These are phyloP conservation scores for Penicillium angulare DNA, from an alignment of 495 filamentous ascomycete species.

Conservation along the genomic window DNA sequence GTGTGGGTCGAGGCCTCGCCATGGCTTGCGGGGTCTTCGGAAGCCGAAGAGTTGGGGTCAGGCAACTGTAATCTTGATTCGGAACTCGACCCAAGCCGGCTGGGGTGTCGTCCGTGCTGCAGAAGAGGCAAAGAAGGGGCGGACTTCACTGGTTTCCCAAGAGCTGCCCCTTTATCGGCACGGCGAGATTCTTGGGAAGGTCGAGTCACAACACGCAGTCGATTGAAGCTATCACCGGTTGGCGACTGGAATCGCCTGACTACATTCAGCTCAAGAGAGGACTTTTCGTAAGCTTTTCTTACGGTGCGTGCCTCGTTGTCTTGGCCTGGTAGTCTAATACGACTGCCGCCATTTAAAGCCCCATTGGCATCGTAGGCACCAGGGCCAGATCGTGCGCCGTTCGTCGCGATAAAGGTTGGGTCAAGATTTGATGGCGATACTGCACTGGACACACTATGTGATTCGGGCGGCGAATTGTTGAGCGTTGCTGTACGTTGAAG, in stretches of 20 bases:
- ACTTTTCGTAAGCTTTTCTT: slow-evolving; percentile 47
- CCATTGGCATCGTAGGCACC: slow-evolving; percentile 34
- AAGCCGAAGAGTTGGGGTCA: slow-evolving; percentile 25
- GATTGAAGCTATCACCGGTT: slow-evolving; percentile 41
- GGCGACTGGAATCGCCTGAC: slow-evolving; percentile 47
- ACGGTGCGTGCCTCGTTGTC: slow-evolving; percentile 43
- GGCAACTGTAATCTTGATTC: slow-evolving; percentile 24
- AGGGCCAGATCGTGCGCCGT: slow-evolving; percentile 23
- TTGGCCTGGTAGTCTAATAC: slow-evolving; percentile 29
- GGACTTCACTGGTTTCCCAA: slow-evolving; percentile 40
- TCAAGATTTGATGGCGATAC: slow-evolving; percentile 36
- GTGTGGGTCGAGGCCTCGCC: slow-evolving; percentile 29
- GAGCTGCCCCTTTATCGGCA: slow-evolving; percentile 18
- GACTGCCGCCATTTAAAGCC: slow-evolving; percentile 32
- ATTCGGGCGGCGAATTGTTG: slow-evolving; percentile 48
- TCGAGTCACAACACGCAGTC: slow-evolving; percentile 30
- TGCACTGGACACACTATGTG: slow-evolving; percentile 32
- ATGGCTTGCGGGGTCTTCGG: slow-evolving; percentile 29
- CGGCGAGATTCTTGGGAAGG: slow-evolving; percentile 15
- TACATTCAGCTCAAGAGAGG: slow-evolving; percentile 40
- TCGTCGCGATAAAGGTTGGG: slow-evolving; percentile 27
- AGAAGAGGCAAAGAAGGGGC: slow-evolving; percentile 37
- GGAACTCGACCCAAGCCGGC: slow-evolving; percentile 19
- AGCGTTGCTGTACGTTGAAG: slow-evolving; percentile 47
- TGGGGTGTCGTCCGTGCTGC: slow-evolving; percentile 23